Percentiles rank a stretch among this genome's conserved stretches.
phyloP scores from a whole-genome alignment of 106 monocot species.

The Xerophyta viscosa region DNA sequence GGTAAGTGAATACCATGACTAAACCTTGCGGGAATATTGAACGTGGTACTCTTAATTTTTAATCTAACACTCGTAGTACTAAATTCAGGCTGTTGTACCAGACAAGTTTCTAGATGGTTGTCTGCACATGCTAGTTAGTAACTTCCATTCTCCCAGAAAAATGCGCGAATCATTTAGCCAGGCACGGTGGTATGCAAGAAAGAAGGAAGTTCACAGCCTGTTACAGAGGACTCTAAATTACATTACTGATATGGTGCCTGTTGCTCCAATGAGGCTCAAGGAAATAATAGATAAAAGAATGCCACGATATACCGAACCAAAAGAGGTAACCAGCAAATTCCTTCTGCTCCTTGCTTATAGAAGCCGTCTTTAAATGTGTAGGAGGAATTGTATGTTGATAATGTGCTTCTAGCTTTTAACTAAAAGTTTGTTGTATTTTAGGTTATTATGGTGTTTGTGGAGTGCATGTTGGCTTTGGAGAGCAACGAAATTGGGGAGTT shows the following conservation, averaged over 20 bases:
- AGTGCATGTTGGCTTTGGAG: constrained; percentile 71
- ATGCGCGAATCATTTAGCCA: constrained; percentile 3
- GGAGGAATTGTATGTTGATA: no score
- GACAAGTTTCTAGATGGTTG: constrained; percentile 51
- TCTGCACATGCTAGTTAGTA: constrained; percentile 61
- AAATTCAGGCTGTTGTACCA: constrained; percentile 45
- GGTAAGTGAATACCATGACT: constrained; percentile 22
- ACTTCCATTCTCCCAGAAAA: constrained; percentile 33
- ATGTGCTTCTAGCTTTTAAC: no score
- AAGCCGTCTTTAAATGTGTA: not conserved
- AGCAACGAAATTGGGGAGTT: constrained; percentile 53
- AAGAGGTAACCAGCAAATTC: constrained; percentile 29
- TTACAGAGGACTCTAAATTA: constrained; percentile 27
- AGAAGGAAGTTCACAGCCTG: constrained; percentile 33
- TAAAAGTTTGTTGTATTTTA: constrained; percentile 16
- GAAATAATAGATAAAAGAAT: constrained; percentile 38
- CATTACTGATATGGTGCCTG: constrained; percentile 46
- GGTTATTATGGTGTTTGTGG: constrained; percentile 55
- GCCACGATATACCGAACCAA: constrained; percentile 27
- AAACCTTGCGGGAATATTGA: not conserved
- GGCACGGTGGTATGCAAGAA: constrained; percentile 21
- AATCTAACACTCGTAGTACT: no score
- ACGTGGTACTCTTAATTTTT: no score
- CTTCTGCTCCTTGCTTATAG: not conserved
- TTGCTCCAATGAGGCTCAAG: constrained; percentile 47